Percentiles rank a stretch among this genome's conserved stretches.
Conservation (phyloP, 2,329 filamentous ascomycete species). For the Leptodontidium sp. region DNA sequence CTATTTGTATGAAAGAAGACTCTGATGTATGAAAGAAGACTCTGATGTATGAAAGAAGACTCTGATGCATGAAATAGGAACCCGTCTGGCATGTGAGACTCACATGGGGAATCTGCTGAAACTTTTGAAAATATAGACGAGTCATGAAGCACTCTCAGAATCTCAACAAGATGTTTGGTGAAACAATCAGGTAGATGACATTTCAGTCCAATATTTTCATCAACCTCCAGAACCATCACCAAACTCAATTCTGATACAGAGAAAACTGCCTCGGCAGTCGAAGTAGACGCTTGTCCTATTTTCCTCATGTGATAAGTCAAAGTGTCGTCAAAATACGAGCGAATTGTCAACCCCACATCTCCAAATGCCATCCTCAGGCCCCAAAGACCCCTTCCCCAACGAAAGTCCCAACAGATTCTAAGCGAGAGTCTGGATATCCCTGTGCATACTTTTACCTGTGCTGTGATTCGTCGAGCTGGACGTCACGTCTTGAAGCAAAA, state of each 20-base stretch:
- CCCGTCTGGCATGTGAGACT: slow-evolving; percentile 25
- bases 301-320: slow-evolving; percentile 15
- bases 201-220: background rate
- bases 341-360: background rate
- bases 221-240: background rate
- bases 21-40: background rate
- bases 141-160: background rate
- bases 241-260: background rate
- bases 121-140: background rate
- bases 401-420: slow-evolving; percentile 30
- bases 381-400: slow-evolving; percentile 27
- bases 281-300: background rate
- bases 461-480: slow-evolving; percentile 35
- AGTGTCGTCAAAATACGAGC: slow-evolving; percentile 8
- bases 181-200: too few species aligned
- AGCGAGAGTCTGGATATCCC: slow-evolving; percentile 20
- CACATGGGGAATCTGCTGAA: slow-evolving; percentile 20
- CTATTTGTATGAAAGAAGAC: background rate
- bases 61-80: background rate
- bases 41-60: too few species aligned
- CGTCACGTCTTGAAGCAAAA: slow-evolving; percentile 26
- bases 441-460: background rate
- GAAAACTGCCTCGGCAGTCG: slow-evolving; percentile 16
- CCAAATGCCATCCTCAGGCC: slow-evolving; percentile 3
- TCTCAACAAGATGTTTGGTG: background rate